These are phyloP conservation scores for Saccharomycopsis vini DNA, from an alignment of 805 yeast genomes.

Conservation along the genomic window DNA sequence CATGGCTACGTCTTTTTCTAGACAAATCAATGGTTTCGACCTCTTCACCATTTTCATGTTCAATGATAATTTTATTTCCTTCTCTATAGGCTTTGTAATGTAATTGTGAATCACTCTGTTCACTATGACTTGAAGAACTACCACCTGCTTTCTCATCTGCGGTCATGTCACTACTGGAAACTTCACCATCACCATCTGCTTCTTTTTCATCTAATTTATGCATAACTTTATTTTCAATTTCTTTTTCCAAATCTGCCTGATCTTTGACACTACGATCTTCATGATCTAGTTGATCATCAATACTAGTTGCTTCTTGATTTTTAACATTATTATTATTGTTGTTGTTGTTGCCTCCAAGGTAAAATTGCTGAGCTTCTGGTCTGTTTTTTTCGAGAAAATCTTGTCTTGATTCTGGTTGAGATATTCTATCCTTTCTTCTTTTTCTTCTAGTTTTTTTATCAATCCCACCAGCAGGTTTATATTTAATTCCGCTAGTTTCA, in stretches of 20 bases:
- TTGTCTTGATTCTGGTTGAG: slow-evolving; percentile 5
- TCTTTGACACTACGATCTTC: too few relatives aligned
- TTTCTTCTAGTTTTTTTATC: slow-evolving; percentile 37
- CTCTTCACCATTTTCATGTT: slow-evolving; percentile 78
- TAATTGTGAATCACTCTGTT: too few relatives aligned
- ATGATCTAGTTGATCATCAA: too few relatives aligned
- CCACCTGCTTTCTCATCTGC: not conserved
- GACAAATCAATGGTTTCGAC: slow-evolving; percentile 41
- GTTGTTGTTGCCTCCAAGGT: slow-evolving; percentile 12
- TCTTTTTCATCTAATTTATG: not conserved
- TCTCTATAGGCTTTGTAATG: slow-evolving; percentile 56
- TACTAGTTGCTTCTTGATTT: too few relatives aligned
- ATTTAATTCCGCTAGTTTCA: slow-evolving; percentile 57
- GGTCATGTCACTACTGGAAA: not conserved
- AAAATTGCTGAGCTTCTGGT: slow-evolving; percentile 17
- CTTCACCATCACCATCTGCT: not conserved
- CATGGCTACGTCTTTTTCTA: not conserved
- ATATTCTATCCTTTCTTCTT: slow-evolving; percentile 23
- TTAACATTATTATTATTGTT: too few relatives aligned
- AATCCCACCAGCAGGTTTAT: slow-evolving; percentile 70
- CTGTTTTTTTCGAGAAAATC: slow-evolving; percentile 20
- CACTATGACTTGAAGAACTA: not conserved
- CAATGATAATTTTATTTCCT: slow-evolving; percentile 63
- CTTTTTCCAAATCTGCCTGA: too few relatives aligned
- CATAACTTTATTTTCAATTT: too few relatives aligned